A percentile compares a stretch with the other conserved stretches of the same genome.
Evolutionary conservation across 129 eudicot genomes (phyloP).

Genomic region (Lonicera japonica): DNA sequence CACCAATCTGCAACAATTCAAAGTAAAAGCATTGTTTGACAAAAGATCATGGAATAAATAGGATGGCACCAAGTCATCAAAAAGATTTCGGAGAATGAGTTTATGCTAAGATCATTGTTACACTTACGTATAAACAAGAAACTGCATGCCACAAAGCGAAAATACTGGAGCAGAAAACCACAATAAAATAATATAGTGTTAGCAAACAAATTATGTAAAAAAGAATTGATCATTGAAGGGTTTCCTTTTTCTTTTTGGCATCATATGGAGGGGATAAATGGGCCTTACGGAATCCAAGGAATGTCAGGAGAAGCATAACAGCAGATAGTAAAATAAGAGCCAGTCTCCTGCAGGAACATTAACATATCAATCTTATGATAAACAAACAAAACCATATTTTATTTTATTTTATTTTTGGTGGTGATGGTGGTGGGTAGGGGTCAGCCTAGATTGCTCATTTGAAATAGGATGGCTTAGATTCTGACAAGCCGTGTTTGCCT

Average conservation of each 20-base stretch:
- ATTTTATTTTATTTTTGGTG: too few species aligned
- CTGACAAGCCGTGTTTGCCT: too few species aligned
- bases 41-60: not conserved
- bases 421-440: too few species aligned
- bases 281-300: conserved; percentile 76
- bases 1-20: conserved; percentile 65
- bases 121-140: conserved; percentile 86
- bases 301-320: conserved; percentile 77
- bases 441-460: too few species aligned
- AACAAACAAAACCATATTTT: not conserved
- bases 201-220: not conserved
- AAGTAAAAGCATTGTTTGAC: not conserved
- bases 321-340: conserved; percentile 75
- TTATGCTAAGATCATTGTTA: conserved; percentile 10
- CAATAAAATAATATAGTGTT: not conserved
- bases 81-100: conserved; percentile 1
- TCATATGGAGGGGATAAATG: not conserved
- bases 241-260: not conserved
- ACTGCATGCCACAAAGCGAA: conserved; percentile 76
- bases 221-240: not conserved
- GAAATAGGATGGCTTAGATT: too few species aligned
- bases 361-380: conserved; percentile 4
- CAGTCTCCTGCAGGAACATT: conserved; percentile 53
- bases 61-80: not conserved
- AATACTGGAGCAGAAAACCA: conserved; percentile 49